Base-by-base conservation (phyloP, 1,284 basidiomycete genomes). In the Salmacisia buchloeana region DNA sequence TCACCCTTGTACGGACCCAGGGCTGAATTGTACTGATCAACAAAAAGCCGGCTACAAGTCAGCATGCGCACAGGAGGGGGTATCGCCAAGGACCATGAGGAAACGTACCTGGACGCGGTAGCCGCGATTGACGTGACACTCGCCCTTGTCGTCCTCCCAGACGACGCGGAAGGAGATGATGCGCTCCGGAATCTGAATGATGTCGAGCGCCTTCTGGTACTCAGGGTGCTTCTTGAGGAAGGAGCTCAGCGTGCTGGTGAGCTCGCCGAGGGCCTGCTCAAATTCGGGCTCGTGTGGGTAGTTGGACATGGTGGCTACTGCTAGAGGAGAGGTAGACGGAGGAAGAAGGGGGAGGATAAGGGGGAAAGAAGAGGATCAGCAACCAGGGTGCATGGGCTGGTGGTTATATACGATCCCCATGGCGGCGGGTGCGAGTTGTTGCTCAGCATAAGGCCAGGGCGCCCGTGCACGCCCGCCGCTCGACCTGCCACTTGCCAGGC, bases 1-100 rank as follows among this genome's bases (percentile, higher is more conserved):
- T 88, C 88, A 72, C 89, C 89, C 82, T 90, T 90, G 86, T 90
- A 91, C 43, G 89, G 89, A 63, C 89, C 89, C 60, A 91, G 85
- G 21, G 88, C 88, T 45, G 88, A 89, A 84, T 90, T 90, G 85
- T 88, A 90, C 86, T 88, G 69, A 45, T 62, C 18, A 63, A 23
- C n/a, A 43, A 61, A 60, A 54, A 36, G 36, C 15, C 34, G 25
- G n/a, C 33, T 39, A 58, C 27, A 27, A n/a, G 34, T 45, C 9
- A 6, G 31, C 39, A 25, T 2, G 36, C 36, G 9, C 36, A 38
- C 18, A 38, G 9, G 18, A 38, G 9, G 36, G 18, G 36, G 36
- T 38, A 7, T 7, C 9, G 36, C 18, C 36, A 38, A 38, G 36
- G 36, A 18, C 36, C 18, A 38, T 38, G 36, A 13, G 34, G 34